Conservation (phyloP, 306 rosid species). For the Trifolium dubium region DNA sequence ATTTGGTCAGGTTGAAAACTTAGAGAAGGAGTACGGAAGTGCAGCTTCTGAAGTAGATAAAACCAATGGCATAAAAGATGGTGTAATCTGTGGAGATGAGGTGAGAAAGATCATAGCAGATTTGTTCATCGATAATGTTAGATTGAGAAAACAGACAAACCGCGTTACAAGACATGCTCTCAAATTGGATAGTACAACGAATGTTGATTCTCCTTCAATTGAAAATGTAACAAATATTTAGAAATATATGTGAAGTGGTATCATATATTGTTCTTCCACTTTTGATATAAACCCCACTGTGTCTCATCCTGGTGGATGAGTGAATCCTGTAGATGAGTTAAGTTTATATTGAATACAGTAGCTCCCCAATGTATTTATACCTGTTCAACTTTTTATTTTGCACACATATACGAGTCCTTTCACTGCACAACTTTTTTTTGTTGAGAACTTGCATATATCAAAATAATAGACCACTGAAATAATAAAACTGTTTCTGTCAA, state of each 20-base stretch:
- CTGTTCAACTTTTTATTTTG: conserved; percentile 38
- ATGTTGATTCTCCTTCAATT: conserved; percentile 48
- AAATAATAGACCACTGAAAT: conserved; percentile 36
- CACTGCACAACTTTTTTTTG: conserved; percentile 41
- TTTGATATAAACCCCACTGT: conserved; percentile 42
- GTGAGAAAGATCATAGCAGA: conserved; percentile 69
- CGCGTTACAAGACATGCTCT: conserved; percentile 51
- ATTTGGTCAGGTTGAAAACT: conserved; percentile 67
- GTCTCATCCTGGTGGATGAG: conserved; percentile 44
- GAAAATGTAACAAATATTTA: conserved; percentile 52
- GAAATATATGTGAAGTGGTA: conserved; percentile 43
- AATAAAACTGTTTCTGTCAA: background rate
- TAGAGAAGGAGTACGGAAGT: conserved; percentile 53
- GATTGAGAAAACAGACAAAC: conserved; percentile 86
- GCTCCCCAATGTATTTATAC: conserved; percentile 45
- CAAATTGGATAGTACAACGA: conserved; percentile 51
- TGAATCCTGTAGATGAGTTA: conserved; percentile 42
- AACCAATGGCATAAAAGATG: conserved; percentile 45
- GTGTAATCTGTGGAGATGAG: conserved; percentile 55
- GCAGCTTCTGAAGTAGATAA: conserved; percentile 50
- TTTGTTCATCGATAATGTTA: conserved; percentile 69
- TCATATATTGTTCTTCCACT: conserved; percentile 43
- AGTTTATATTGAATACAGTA: conserved; percentile 44
- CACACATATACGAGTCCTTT: conserved; percentile 38
- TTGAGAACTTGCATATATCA: conserved; percentile 38